Evolutionary conservation across 202 grass and related monocot genomes (phyloP), one percentile per base, ranked within the genome.

Genomic region (Zizania palustris): DNA sequence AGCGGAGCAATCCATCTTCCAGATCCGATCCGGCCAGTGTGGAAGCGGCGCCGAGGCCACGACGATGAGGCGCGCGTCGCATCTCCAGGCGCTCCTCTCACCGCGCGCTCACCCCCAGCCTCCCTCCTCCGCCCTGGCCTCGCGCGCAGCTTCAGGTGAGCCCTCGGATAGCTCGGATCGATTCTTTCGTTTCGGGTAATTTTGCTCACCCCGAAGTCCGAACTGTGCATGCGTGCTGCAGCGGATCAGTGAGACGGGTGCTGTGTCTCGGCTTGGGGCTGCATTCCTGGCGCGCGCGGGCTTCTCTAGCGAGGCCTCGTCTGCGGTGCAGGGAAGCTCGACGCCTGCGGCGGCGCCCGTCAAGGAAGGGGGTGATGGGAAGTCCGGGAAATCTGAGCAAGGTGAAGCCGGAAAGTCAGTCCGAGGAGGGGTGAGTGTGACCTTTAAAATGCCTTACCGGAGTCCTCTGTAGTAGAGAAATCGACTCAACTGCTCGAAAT

Each of bases 391-490:
- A 67, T 84, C 77, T 62, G 82, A 78, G 73, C 72, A 85, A 72
- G 74, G 35, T 33, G 82, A 83, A 20, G 46, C 60, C 13, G 72
- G 79, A 6, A 82, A 73, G 45, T n/a, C 77, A 7, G 49, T 89
- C 43, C 65, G 82, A 34, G 66, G 87, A 73, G 87, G 87, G 87
- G 87, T 89, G n/a, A 81, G 69, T 72, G 28, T 2, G 28, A 28
- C 7, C n/a, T 19, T 19, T 3, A 20, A 20, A 55, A 55, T 55
- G 6, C 0, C 1, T 20, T 55, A 16, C 16, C 19, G n/a, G 51
- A 55, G 9, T 55, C 51, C 51, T 55, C 51, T 55, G 16, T 3
- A 55, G 51, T 20, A 8, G 7, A 28, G 28, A 7, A n/a, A 16
- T n/a, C 15, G 1, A n/a, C 1, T 1, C 14, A 7, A 9, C 20